Conservation (phyloP, 345 rosid species). For the Diplotaxis tenuifolia region DNA sequence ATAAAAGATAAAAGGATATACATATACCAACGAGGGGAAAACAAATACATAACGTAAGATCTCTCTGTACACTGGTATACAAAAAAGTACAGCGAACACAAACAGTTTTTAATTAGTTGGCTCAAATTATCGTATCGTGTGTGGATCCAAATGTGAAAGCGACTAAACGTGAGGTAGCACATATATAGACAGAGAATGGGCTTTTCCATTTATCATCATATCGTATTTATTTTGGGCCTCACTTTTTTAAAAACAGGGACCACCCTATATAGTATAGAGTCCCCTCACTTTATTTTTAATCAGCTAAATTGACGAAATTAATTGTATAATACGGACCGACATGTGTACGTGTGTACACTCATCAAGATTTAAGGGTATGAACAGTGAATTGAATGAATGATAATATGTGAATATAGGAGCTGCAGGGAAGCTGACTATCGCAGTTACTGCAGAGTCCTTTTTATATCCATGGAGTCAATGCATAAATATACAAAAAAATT, state of each 20-base stretch:
- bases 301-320: conserved; percentile 18
- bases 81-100: conserved; percentile 6
- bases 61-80: neutral
- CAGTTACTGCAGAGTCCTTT: conserved; percentile 24
- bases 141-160: conserved; percentile 40
- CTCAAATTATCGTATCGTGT: conserved; percentile 1
- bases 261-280: conserved; percentile 20
- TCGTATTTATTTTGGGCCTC: conserved; percentile 39
- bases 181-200: conserved; percentile 31
- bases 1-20: neutral
- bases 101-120: conserved; percentile 3
- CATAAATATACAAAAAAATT: neutral
- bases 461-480: conserved; percentile 8
- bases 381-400: conserved; percentile 24
- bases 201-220: conserved; percentile 29
- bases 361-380: conserved; percentile 14
- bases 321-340: conserved; percentile 22
- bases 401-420: conserved; percentile 24
- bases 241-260: conserved; percentile 29
- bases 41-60: neutral
- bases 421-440: conserved; percentile 32
- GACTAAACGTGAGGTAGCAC: conserved; percentile 33
- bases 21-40: neutral
- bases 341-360: conserved; percentile 2
- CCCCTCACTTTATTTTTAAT: conserved; percentile 4